phyloP scores from a whole-genome alignment of 352 stramenopile genomes.

The Thalassiosira sp. region DNA sequence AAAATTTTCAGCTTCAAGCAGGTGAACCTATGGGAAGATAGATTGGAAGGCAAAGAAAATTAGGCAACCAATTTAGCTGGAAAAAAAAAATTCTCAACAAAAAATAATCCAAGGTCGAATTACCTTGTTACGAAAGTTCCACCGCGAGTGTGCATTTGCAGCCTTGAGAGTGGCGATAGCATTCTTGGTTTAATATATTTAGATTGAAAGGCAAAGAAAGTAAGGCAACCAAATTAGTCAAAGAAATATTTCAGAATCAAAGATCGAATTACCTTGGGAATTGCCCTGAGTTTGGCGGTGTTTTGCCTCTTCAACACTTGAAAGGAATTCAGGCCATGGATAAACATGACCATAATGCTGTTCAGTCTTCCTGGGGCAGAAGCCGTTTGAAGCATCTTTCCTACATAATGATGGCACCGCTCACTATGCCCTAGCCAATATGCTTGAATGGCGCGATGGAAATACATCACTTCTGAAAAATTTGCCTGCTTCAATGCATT shows the following conservation, averaged over 20 bases:
- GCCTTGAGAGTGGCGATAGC: slow-evolving; percentile 5
- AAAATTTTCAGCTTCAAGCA: slow-evolving; percentile 37
- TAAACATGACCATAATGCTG: slow-evolving; percentile 22
- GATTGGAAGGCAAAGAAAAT: not conserved
- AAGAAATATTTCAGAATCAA: no score
- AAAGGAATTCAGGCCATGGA: slow-evolving; percentile 30
- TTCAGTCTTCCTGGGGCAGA: slow-evolving; percentile 10
- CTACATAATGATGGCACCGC: slow-evolving; percentile 23
- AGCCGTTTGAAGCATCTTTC: slow-evolving; percentile 15
- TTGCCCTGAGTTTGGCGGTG: slow-evolving; percentile 5
- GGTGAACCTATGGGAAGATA: not conserved
- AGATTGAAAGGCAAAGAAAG: no score
- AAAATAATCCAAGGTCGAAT: not conserved
- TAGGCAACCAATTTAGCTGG: no score
- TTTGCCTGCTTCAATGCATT: not conserved
- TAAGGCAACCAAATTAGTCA: no score
- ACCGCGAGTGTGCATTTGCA: slow-evolving; percentile 19
- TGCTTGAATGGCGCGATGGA: slow-evolving; percentile 16
- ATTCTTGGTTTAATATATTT: no score
- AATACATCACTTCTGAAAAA: not conserved
- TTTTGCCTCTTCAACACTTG: slow-evolving; percentile 9
- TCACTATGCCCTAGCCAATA: slow-evolving; percentile 32
- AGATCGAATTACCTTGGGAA: no score
- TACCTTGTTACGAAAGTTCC: slow-evolving; percentile 46
- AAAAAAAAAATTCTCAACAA: not conserved